These are phyloP conservation scores for Xylariomycetidae sp. DNA, from an alignment of 2,329 filamentous ascomycete species.

Conservation along the genomic window DNA sequence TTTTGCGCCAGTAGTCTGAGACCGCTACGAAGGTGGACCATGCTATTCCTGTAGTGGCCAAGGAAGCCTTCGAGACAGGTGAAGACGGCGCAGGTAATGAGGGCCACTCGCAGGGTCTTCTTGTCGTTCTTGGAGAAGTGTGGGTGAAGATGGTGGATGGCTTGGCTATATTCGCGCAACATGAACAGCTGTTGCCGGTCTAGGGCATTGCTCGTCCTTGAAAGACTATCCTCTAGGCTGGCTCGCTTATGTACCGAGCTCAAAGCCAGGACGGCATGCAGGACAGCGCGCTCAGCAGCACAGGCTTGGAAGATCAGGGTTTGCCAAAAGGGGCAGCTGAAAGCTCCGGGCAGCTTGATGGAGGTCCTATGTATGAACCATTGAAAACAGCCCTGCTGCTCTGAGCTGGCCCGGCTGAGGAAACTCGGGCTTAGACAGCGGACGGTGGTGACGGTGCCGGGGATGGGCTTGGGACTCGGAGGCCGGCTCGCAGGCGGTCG, in stretches of 20 bases:
- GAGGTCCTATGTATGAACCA: constrained; percentile 36
- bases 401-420: constrained; percentile 9
- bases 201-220: not conserved
- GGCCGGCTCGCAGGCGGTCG: too few relatives aligned
- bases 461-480: too few relatives aligned
- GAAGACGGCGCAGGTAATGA: constrained; percentile 32
- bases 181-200: constrained; percentile 15
- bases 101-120: constrained; percentile 26
- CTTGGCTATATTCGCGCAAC: constrained; percentile 29
- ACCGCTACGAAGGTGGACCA: constrained; percentile 35
- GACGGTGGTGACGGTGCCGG: too few relatives aligned
- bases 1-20: constrained; percentile 29
- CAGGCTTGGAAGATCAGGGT: constrained; percentile 30
- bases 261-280: constrained; percentile 32
- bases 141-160: constrained; percentile 28
- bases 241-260: constrained; percentile 25
- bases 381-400: constrained; percentile 30
- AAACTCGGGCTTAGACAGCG: too few relatives aligned
- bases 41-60: constrained; percentile 29
- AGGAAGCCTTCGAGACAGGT: constrained; percentile 25
- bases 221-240: not conserved
- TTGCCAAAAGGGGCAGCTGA: constrained; percentile 31
- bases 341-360: constrained; percentile 29
- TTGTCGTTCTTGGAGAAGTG: constrained; percentile 20
- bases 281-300: constrained; percentile 28